phyloP scores from a whole-genome alignment of 352 stramenopile genomes.

The Pythium rhizo-oryzae region DNA sequence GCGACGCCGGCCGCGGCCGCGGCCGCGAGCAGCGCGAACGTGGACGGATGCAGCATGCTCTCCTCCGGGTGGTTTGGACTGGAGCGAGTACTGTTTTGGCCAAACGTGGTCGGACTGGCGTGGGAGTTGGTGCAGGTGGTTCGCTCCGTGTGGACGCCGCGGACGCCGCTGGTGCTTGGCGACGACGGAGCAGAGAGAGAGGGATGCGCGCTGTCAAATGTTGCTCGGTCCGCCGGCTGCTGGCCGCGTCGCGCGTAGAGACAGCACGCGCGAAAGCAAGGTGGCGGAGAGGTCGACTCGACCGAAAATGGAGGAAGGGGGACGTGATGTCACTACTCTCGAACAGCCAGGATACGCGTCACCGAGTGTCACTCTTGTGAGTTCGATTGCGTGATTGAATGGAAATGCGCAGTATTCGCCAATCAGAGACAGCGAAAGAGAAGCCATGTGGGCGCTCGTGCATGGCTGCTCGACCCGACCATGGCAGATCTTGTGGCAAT shows the following conservation, averaged over 20 bases:
- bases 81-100: too few relatives aligned
- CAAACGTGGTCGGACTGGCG: too few relatives aligned
- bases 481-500: too few relatives aligned
- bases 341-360: background rate
- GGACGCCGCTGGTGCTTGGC: background rate
- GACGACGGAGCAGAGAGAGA: background rate
- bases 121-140: too few relatives aligned
- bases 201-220: background rate
- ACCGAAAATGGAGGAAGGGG: background rate
- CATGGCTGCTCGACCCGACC: background rate
- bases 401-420: background rate
- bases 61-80: background rate
- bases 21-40: conserved; percentile 19
- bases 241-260: conserved; percentile 2
- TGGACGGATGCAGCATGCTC: conserved; percentile 14
- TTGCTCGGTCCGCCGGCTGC: conserved; percentile 4
- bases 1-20: conserved; percentile 30
- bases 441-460: background rate
- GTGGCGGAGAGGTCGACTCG: background rate
- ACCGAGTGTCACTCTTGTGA: background rate
- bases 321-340: conserved; percentile 10
- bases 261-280: background rate
- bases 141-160: too few relatives aligned
- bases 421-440: background rate
- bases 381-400: background rate